phyloP scores from a whole-genome alignment of 192 early-diverging fungal genomes.

The Coemansia sp. region DNA sequence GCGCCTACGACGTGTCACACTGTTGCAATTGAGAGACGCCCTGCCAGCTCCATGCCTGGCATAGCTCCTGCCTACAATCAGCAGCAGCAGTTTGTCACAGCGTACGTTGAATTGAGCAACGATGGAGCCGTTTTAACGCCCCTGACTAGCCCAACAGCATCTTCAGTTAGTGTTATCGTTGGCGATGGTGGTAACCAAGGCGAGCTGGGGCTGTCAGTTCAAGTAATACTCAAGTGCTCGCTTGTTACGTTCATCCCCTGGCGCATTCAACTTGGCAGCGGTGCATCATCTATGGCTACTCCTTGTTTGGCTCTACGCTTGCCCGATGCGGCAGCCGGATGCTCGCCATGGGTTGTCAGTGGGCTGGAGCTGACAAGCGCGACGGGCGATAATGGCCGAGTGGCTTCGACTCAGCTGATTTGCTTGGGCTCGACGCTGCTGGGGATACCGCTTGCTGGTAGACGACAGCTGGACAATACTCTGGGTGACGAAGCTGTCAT shows the following conservation, averaged over 20 bases:
- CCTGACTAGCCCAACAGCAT: background rate
- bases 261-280: background rate
- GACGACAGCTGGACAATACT: background rate
- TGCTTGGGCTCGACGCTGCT: background rate
- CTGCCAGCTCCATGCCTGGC: background rate
- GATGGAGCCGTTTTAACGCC: background rate
- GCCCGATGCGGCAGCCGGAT: background rate
- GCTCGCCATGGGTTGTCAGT: background rate
- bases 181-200: background rate
- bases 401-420: background rate
- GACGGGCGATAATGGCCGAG: background rate
- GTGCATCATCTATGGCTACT: background rate
- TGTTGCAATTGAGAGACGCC: background rate
- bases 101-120: background rate
- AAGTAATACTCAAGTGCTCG: constrained; percentile 7
- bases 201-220: background rate
- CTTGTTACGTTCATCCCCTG: constrained; percentile 11
- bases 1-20: background rate
- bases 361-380: background rate
- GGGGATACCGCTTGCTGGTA: background rate
- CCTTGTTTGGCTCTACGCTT: constrained; percentile 3
- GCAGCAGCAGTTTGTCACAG: background rate
- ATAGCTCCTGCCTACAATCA: background rate
- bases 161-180: background rate
- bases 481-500: background rate